A percentile compares a stretch with the other conserved stretches of the same genome.
Conservation (phyloP, 108 stramenopile species). For the Fragilaria radians region DNA sequence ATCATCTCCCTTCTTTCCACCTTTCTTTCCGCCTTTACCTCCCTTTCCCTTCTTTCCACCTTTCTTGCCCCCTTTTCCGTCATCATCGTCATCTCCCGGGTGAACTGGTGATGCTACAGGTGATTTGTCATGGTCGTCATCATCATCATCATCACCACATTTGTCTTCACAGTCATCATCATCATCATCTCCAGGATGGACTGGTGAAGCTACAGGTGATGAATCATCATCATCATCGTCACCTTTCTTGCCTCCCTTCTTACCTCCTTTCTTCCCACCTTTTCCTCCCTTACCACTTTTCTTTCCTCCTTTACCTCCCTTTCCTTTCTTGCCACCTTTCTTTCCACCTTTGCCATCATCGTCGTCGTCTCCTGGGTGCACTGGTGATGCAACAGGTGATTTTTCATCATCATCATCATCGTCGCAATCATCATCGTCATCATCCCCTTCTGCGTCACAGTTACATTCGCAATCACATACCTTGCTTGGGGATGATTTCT, state of each 20-base stretch:
- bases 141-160: conserved; percentile 32
- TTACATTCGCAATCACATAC: background rate
- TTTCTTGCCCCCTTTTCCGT: conserved; percentile 12
- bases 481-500: background rate
- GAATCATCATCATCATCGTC: conserved; percentile 58
- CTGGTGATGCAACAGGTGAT: conserved; percentile 2
- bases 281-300: too few relatives aligned
- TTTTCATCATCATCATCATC: background rate
- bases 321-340: background rate
- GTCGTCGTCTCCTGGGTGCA: too few relatives aligned
- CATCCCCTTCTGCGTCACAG: background rate
- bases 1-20: conserved; percentile 3
- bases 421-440: background rate
- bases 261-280: too few relatives aligned
- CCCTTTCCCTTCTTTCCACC: conserved; percentile 2
- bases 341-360: too few relatives aligned
- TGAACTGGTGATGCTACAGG: conserved; percentile 14
- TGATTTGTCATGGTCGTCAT: conserved; percentile 32
- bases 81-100: conserved; percentile 8
- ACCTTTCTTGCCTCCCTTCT: conserved; percentile 54
- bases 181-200: conserved; percentile 17
- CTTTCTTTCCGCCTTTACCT: background rate
- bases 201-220: conserved; percentile 45
- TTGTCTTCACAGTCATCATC: conserved; percentile 29
- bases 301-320: conserved; percentile 67